Evolutionary conservation across 2,329 filamentous ascomycete genomes (phyloP).

Genomic region (Acephala macrosclerotiorum): DNA sequence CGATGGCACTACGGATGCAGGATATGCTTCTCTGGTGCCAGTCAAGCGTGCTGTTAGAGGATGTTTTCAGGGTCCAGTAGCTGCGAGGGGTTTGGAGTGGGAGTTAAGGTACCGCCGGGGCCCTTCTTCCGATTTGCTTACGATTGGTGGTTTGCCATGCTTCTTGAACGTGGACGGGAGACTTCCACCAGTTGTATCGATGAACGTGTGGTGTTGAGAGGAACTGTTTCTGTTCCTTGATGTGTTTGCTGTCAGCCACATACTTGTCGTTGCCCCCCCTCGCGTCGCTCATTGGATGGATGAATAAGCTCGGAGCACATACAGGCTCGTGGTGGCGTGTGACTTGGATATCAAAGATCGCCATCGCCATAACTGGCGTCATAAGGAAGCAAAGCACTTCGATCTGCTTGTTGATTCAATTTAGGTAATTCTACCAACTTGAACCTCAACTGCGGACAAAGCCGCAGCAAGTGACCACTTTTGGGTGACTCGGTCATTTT

Average conservation of each 20-base stretch:
- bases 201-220: not conserved
- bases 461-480: not conserved
- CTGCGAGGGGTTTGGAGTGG: conserved; percentile 7
- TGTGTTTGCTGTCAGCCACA: conserved; percentile 1
- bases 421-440: not conserved
- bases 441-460: not conserved
- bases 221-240: not conserved
- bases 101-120: conserved; percentile 6
- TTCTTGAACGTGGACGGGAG: not conserved
- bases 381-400: not conserved
- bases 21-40: conserved; percentile 21
- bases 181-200: not conserved
- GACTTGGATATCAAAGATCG: not conserved
- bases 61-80: conserved; percentile 17
- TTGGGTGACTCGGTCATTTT: conserved; percentile 4
- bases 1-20: conserved; percentile 9
- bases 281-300: not conserved
- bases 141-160: not conserved
- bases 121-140: not conserved
- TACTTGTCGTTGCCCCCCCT: not conserved
- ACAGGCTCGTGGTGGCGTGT: not conserved
- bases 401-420: not conserved
- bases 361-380: conserved; percentile 6
- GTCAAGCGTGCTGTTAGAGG: not conserved
- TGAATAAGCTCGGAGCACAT: not conserved